Base-by-base conservation (phyloP, 2,329 filamentous ascomycete genomes). In the Triangularia setosa region DNA sequence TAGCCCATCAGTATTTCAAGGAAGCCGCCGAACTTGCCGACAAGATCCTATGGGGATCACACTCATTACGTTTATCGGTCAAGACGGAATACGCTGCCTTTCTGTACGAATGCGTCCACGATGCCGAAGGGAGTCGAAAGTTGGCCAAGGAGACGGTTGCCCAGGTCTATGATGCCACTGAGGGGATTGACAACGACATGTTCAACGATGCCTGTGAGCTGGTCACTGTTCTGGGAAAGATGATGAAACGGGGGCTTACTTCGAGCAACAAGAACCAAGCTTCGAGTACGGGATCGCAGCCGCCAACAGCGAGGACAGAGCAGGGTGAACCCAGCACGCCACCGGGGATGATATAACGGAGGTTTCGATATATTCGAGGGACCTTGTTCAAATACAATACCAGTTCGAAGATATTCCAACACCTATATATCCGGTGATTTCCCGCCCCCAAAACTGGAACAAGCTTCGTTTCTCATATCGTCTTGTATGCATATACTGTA, bases 21-120 rank as follows among this genome's bases (percentile, higher is more conserved):
- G 88, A 93, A 64, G 93, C 93, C 1, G 84, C 90, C 5, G 79
- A 83, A 0, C 83, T 97, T 2, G 91, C 94, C 1, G 90, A 93
- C 57, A 79, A 82, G 25, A 81, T 93, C 9, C 84, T 98, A 1
- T 92, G 92, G 75, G 92, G 93, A 2, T 96, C 92, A 0, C 93
- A 98, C 74, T 95, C 95, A 0, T 80, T 99, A 16, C 89, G 94
- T 1, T 81, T 99, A 0, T 96, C 92, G 0, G 90, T 96, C 60
- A 95, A 95, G 72, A 90, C 96, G 0, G 95, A 99, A 75, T 96
- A 96, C 75, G 87, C 91, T 14, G 93, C 93, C 0, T 99, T 97
- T 74, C 80, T 97, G 0, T 97, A 94, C 80, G 95, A 98, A 73
- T 98, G 94, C 73, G 83, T 92, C 2, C 92, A 95, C 73, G 93